phyloP scores from a whole-genome alignment of 306 rosid genomes.

The Carpinus viminea region DNA sequence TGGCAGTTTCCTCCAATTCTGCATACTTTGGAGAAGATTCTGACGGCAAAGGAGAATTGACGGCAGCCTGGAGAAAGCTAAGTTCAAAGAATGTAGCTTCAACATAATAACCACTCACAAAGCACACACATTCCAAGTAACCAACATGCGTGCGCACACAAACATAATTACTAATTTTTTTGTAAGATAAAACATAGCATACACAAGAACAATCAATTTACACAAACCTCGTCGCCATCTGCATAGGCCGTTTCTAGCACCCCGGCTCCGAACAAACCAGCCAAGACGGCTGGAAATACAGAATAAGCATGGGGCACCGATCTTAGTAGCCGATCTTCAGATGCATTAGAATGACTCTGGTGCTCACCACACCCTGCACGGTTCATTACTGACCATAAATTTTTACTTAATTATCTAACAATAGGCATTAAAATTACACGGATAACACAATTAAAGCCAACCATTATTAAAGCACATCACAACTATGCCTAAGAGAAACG shows the following conservation, averaged over 20 bases:
- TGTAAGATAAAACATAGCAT: not conserved
- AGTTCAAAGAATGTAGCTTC: constrained; percentile 13
- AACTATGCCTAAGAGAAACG: not conserved
- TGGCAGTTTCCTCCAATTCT: constrained; percentile 55
- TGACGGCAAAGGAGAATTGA: constrained; percentile 27
- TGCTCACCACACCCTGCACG: constrained; percentile 36
- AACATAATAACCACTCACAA: not conserved
- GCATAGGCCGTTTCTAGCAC: constrained; percentile 48
- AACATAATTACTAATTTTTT: not conserved
- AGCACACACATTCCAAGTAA: not conserved
- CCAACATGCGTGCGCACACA: not conserved
- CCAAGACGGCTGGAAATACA: constrained; percentile 48
- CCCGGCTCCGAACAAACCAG: constrained; percentile 57
- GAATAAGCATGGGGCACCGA: constrained; percentile 21
- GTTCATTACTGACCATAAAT: not conserved
- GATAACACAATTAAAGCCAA: not conserved
- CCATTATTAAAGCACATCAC: not conserved
- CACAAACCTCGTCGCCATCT: constrained; percentile 54
- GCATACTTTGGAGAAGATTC: constrained; percentile 27
- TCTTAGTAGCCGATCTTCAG: constrained; percentile 33
- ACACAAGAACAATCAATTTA: not conserved
- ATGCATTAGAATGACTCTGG: constrained; percentile 21
- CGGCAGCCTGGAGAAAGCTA: constrained; percentile 30
- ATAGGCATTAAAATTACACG: not conserved
- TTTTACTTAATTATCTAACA: not conserved